Evolutionary conservation across 805 yeast species (phyloP).

Genomic region (Nematodospora valgi): DNA sequence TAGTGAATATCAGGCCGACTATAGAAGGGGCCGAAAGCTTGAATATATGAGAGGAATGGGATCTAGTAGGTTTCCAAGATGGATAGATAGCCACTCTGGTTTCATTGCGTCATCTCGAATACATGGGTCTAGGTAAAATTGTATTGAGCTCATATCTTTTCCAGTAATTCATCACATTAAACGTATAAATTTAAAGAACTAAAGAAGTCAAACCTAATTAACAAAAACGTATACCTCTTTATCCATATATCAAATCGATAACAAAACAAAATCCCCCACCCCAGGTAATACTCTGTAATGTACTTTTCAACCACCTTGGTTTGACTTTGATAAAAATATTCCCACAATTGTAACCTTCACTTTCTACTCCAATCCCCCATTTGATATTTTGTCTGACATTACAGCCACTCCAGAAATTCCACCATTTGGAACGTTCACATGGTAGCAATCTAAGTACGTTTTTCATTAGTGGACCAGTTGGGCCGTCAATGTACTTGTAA

Average conservation of each 20-base stretch:
- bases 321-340: constrained; percentile 50
- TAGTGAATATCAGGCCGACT: no score
- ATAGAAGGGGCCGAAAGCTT: no score
- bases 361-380: constrained; percentile 85
- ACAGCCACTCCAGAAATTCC: constrained; percentile 85
- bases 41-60: no score
- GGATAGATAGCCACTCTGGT: no score
- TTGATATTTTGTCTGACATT: constrained; percentile 69
- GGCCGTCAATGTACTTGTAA: constrained; percentile 90
- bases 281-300: constrained; percentile 52
- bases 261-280: constrained; percentile 59
- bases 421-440: constrained; percentile 88
- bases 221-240: no score
- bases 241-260: constrained; percentile 50
- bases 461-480: constrained; percentile 83
- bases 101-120: no score
- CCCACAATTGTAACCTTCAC: constrained; percentile 84
- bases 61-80: no score
- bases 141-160: no score
- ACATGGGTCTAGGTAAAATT: no score
- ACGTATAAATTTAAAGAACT: no score
- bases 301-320: constrained; percentile 48
- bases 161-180: no score
- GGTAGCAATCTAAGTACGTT: constrained; percentile 65
- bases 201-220: no score